These are phyloP conservation scores for Kuraishia hungarica DNA, from an alignment of 805 yeast genomes.

Conservation along the genomic window DNA sequence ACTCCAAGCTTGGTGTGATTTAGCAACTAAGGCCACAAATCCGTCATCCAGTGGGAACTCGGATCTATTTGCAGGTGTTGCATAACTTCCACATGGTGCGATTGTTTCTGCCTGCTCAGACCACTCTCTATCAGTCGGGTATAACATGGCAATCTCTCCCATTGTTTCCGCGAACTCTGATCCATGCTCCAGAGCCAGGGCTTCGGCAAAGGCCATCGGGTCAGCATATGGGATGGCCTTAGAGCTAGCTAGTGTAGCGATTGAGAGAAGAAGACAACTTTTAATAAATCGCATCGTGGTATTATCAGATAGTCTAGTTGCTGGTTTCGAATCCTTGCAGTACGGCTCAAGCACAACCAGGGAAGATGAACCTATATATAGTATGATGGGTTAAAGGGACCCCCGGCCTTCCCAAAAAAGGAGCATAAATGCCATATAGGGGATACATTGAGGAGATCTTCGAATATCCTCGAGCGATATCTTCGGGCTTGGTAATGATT, in stretches of 20 bases:
- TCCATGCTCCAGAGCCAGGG: slow-evolving; percentile 26
- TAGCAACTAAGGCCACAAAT: slow-evolving; percentile 35
- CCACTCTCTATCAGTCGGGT: slow-evolving; percentile 37
- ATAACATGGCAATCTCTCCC: slow-evolving; percentile 32
- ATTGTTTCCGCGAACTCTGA: slow-evolving; percentile 25
- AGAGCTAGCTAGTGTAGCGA: neutral
- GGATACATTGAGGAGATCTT: neutral
- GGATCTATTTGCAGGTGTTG: slow-evolving; percentile 28
- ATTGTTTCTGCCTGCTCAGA: slow-evolving; percentile 32
- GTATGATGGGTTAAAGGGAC: too few relatives aligned
- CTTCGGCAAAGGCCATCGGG: slow-evolving; percentile 22
- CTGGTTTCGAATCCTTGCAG: too few relatives aligned
- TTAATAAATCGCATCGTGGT: neutral
- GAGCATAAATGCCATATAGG: neutral
- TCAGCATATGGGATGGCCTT: slow-evolving; percentile 16
- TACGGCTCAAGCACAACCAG: too few relatives aligned
- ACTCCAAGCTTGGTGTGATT: slow-evolving; percentile 29
- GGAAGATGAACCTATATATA: too few relatives aligned
- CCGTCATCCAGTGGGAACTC: slow-evolving; percentile 39
- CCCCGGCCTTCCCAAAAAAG: neutral
- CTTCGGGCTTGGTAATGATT: neutral
- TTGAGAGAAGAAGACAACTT: neutral
- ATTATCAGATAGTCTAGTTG: too few relatives aligned
- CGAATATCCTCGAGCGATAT: neutral
- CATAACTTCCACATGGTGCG: slow-evolving; percentile 37